phyloP scores from a whole-genome alignment of 352 stramenopile species.

The Blastocystis sp. region DNA sequence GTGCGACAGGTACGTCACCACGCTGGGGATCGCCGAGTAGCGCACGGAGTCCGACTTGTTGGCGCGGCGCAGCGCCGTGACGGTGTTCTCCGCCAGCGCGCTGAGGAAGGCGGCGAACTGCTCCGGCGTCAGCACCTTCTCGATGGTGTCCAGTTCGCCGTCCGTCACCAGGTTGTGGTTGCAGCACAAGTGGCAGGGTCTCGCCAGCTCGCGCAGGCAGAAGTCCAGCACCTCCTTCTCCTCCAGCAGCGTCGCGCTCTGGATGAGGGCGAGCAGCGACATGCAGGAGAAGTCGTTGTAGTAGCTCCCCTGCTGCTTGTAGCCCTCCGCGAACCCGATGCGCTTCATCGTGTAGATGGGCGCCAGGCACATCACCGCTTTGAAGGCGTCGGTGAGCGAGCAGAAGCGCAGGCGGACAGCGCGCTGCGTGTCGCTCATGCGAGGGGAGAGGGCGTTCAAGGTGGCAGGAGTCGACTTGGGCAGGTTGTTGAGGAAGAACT shows the following conservation, averaged over 20 bases:
- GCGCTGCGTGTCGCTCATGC: not conserved
- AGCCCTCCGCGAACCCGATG: not conserved
- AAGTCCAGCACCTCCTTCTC: not conserved
- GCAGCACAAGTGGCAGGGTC: not conserved
- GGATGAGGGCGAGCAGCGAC: not conserved
- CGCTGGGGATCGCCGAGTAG: not conserved
- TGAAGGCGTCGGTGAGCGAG: not conserved
- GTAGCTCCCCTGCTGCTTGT: not conserved
- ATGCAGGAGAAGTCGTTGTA: not conserved
- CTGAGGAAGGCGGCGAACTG: constrained; percentile 14
- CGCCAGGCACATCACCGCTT: not conserved
- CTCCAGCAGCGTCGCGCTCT: not conserved
- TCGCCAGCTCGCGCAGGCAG: not conserved
- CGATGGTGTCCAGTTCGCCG: not conserved
- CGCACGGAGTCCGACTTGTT: not conserved
- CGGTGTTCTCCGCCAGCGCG: not conserved
- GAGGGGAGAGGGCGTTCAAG: not conserved
- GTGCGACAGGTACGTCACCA: not conserved
- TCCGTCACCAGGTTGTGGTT: not conserved
- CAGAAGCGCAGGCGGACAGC: not conserved
- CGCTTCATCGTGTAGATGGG: constrained; percentile 6
- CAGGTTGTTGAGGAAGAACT: not conserved
- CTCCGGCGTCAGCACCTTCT: constrained; percentile 1
- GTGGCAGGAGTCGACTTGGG: not conserved
- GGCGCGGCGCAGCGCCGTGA: not conserved